Evolutionary conservation across 208 protist genomes (phyloP), one percentile per base, ranked within the genome.

Genomic region (Naegleria lovaniensis): DNA sequence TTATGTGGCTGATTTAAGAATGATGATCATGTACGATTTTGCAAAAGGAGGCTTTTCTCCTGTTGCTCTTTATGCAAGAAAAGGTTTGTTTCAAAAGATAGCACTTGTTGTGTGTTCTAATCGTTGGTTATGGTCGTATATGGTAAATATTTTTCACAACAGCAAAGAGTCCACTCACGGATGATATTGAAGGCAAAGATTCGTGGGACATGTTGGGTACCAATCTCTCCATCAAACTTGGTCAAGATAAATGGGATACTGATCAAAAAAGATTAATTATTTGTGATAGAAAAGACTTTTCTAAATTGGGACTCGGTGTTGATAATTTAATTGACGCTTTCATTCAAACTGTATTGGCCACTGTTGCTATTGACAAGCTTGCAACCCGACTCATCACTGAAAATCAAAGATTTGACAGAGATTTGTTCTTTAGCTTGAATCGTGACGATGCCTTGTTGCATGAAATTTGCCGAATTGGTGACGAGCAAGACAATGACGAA

Each of bases 261-360:
- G 94, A 95, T 59, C 95, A 92, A 25, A 92, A 92, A 36, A 90
- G 94, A 36, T 92, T 96, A 75, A 55, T 96, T 29, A 91, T 96
- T 40, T 89, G 93, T 87, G 94, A 96, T 79, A 52, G 91, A 29
- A 93, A 94, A 29, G 93, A 96, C 43, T 96, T 96, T 87, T 95
- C 95, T 88, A 92, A 89, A 15, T 92, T 96, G 1, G 94, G 94
- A 25, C 55, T 96, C 16, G 94, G 94, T 41, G 67, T 93, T 38
- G 94, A 96, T 86, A 94, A 96, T 83, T 92, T 96, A 9, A 96
- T 96, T 85, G 93, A 95, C 55, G 94, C 90, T 29, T 96, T 94
- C 87, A 93, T 96, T 75, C 94, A 96, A 67, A 94, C 93, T 22
- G 93, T 95, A 36, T 55, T 96, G 67, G 58, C 94, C 25, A 86